phyloP scores from a whole-genome alignment of 805 yeast species.

The Yarrowia sp. region DNA sequence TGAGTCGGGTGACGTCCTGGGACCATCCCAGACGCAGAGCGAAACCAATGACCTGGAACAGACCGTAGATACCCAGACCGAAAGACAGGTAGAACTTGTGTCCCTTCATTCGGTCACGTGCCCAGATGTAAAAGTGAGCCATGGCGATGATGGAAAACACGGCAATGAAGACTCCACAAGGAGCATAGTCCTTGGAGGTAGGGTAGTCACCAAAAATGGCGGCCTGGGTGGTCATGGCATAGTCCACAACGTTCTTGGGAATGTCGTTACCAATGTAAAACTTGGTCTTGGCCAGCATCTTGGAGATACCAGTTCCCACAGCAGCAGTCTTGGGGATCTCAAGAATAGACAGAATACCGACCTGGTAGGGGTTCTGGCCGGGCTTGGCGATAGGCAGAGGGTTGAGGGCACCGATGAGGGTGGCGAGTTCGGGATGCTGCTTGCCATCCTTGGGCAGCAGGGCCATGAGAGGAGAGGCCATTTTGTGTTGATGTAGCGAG shows the following conservation, averaged over 20 bases:
- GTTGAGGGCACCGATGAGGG: conserved; percentile 7
- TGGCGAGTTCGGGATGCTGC: conserved; percentile 18
- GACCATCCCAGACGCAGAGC: conserved; percentile 61
- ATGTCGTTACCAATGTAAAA: conserved; percentile 7
- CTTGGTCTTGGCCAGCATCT: conserved; percentile 15
- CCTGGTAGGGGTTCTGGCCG: conserved; percentile 16
- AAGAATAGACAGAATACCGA: conserved; percentile 1
- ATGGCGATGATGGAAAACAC: conserved; percentile 50
- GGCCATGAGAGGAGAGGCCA: conserved; percentile 20
- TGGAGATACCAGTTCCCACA: conserved; percentile 14
- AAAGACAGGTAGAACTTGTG: conserved; percentile 59
- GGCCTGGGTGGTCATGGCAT: conserved; percentile 35
- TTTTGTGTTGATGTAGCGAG: background rate
- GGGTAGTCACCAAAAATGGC: conserved; percentile 64
- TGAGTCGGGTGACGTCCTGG: conserved; percentile 46
- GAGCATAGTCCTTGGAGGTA: conserved; percentile 51
- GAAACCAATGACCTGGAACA: conserved; percentile 57
- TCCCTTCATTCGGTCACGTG: conserved; percentile 50
- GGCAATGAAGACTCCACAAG: conserved; percentile 56
- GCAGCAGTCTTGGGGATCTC: conserved; percentile 13
- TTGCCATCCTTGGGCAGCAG: conserved; percentile 22
- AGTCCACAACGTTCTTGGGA: conserved; percentile 15
- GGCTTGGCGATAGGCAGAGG: conserved; percentile 13
- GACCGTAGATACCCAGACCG: conserved; percentile 53
- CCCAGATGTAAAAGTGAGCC: conserved; percentile 49